These are phyloP conservation scores for Fusarium sp. DNA, from an alignment of 2,329 filamentous ascomycete genomes.

Conservation along the genomic window DNA sequence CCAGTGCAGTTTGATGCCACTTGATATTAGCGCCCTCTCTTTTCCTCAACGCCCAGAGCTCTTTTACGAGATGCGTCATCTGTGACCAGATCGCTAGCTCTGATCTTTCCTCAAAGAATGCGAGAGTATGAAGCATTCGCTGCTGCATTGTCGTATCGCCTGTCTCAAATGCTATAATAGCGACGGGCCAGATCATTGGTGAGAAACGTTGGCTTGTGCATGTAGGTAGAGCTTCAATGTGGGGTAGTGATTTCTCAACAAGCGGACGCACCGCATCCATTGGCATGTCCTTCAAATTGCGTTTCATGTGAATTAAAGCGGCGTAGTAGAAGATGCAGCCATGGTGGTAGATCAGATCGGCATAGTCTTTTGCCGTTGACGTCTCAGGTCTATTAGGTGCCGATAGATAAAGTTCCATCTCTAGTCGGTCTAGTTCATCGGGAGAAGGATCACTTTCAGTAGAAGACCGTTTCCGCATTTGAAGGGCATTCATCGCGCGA, in stretches of 20 bases:
- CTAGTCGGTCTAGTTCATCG: conserved; percentile 32
- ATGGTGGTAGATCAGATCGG: conserved; percentile 38
- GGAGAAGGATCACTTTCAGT: background rate
- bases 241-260: conserved; percentile 36
- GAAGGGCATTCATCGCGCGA: conserved; percentile 31
- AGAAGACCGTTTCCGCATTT: conserved; percentile 23
- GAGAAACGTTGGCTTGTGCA: conserved; percentile 31
- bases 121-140: conserved; percentile 34
- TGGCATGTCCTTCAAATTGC: conserved; percentile 34
- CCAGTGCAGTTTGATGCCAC: conserved; percentile 34
- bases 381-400: conserved; percentile 27
- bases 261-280: conserved; percentile 36
- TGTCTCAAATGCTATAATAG: conserved; percentile 37
- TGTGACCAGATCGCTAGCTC: conserved; percentile 38
- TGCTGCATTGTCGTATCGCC: conserved; percentile 23
- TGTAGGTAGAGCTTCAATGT: conserved; percentile 30
- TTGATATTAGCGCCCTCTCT: conserved; percentile 30
- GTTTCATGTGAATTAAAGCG: conserved; percentile 40
- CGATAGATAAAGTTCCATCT: conserved; percentile 36
- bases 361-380: conserved; percentile 20
- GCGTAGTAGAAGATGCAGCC: conserved; percentile 40
- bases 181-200: conserved; percentile 41
- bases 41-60: conserved; percentile 33
- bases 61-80: conserved; percentile 24
- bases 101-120: conserved; percentile 25